Conservation (phyloP, 192 early-diverging fungal genomes). For the Podila verticillata region DNA sequence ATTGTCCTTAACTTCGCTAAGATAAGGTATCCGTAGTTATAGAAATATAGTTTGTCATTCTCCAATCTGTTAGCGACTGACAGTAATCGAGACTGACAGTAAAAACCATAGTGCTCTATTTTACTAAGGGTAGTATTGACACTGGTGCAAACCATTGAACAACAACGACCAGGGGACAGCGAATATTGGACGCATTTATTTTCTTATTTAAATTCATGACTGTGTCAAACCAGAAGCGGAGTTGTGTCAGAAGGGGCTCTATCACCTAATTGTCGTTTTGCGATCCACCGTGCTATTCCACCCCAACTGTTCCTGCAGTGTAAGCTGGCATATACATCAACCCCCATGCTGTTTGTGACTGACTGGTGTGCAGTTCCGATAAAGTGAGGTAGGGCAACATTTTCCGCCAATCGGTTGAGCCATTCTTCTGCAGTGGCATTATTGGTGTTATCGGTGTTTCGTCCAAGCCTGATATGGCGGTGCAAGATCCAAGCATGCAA, state of each 20-base stretch:
- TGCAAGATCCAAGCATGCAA: not conserved
- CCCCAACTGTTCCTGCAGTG: constrained; percentile 17
- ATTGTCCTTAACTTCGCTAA: too few relatives aligned
- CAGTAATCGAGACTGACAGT: too few relatives aligned
- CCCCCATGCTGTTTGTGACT: too few relatives aligned
- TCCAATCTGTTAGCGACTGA: too few relatives aligned
- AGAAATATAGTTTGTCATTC: too few relatives aligned
- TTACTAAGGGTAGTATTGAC: too few relatives aligned
- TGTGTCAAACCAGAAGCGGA: not conserved
- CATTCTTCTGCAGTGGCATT: too few relatives aligned
- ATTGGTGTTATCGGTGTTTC: not conserved
- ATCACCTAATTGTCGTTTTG: not conserved
- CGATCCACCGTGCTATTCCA: constrained; percentile 3
- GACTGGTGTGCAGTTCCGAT: not conserved
- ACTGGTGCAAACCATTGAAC: too few relatives aligned
- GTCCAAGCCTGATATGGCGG: not conserved
- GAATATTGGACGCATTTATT: too few relatives aligned
- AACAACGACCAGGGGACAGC: too few relatives aligned
- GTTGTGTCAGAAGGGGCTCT: constrained; percentile 8
- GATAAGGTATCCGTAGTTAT: too few relatives aligned
- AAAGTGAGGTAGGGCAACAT: not conserved
- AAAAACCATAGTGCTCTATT: too few relatives aligned
- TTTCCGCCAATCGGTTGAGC: not conserved
- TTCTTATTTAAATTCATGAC: not conserved
- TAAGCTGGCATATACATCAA: not conserved